phyloP scores from a whole-genome alignment of 768 basidiomycete species.

The Tricholoma terreum region DNA sequence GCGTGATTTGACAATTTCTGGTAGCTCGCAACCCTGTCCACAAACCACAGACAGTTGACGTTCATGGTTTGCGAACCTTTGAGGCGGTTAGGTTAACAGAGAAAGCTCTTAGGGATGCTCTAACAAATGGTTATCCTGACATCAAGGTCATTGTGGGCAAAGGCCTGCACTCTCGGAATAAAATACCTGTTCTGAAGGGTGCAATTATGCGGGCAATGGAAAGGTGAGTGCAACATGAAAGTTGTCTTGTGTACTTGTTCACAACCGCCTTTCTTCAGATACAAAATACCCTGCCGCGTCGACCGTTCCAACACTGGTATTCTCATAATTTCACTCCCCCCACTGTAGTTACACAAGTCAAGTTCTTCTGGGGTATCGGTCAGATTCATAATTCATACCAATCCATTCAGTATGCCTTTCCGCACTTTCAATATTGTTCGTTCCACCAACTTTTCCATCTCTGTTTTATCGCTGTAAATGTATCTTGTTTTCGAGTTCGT shows the following conservation, averaged over 20 bases:
- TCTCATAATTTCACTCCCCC: constrained; percentile 34
- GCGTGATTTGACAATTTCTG: constrained; percentile 3
- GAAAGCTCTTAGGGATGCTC: constrained; percentile 37
- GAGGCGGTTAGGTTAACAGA: constrained; percentile 48
- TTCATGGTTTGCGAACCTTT: constrained; percentile 45
- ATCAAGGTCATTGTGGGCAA: constrained; percentile 62
- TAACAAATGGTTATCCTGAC: constrained; percentile 27
- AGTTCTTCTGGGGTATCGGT: background rate
- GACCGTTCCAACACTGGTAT: constrained; percentile 69
- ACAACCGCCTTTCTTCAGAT: constrained; percentile 31
- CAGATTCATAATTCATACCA: background rate
- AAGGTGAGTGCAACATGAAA: constrained; percentile 2
- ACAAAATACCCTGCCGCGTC: constrained; percentile 52
- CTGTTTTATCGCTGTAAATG: too few relatives aligned
- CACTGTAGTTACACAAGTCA: background rate
- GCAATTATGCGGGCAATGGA: constrained; percentile 72
- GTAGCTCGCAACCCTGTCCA: constrained; percentile 38
- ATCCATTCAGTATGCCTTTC: background rate
- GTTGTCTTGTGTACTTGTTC: background rate
- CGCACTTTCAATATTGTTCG: too few relatives aligned
- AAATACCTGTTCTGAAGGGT: constrained; percentile 76
- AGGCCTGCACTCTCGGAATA: constrained; percentile 73
- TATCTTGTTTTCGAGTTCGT: too few relatives aligned
- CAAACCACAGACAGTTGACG: constrained; percentile 38
- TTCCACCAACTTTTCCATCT: too few relatives aligned